Base-by-base conservation (phyloP, 768 basidiomycete species). In the Termitomyces sp. region DNA sequence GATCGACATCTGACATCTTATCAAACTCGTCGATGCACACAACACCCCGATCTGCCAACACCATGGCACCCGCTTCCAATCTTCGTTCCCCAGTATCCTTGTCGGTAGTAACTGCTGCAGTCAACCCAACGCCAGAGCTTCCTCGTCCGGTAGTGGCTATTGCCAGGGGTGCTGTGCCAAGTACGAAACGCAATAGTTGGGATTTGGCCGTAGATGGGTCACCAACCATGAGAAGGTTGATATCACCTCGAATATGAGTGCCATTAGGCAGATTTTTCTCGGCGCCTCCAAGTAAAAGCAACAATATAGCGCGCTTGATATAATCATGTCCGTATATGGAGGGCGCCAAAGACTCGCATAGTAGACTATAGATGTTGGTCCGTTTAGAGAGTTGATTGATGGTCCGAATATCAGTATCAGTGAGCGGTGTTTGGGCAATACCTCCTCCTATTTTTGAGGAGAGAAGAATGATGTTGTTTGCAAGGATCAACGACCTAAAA, bases 11-110 rank as follows among this genome's bases (percentile, higher is more conserved):
- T 32, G 94, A 96, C 97, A 99, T 98, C 74, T 99, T 99, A 83
- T 99, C 97, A 70, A 99, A 99, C 76, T 99, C 97, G 75, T 99
- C 97, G 68, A 99, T 98, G 74, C 97, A 99, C 49, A 99, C 96
- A 25, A 99, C 95, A 17, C 97, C 97, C 67, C 96, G 88, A 75
- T 99, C 97, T 34, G 97, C 97, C 61, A 99, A 88, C 57, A 99
- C 97, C 97, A 99, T 99, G 12, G 97, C 97, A 48, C 97, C 97
- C 4, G 97, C 97, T 78, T 99, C 97, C 55, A 99, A 84, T 63
- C 97, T 81, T 62, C 97, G 86, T 71, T 99, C 97, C 57, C 96
- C 96, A 15, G 97, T 98, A 71, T 99, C 97, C 73, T 91, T 92
- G 77, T 99, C 97, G 8, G 92, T 97, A 25, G 97, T 99, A 15